Base-by-base conservation (phyloP, 257 asterid genomes). In the Capsicum rhomboideum region DNA sequence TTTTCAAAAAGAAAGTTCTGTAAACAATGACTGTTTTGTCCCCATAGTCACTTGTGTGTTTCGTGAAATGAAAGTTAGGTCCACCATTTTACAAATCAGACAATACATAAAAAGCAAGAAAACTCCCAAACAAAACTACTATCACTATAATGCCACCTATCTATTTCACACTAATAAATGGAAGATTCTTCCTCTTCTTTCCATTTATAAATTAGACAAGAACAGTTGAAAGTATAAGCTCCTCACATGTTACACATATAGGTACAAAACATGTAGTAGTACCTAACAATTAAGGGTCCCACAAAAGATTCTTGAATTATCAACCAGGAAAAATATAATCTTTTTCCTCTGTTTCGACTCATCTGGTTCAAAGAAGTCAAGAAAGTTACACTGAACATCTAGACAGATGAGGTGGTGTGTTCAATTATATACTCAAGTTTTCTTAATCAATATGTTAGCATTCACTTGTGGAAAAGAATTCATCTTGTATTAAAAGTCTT, bases 1-100 rank as follows among this genome's bases (percentile, higher is more conserved):
- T 79, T 85, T 82, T 20, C 50, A 37, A 84, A 42, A 42, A 17
- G 72, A 82, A 56, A 56, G 89, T 89, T 90, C 83, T 54, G 86
- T 59, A 66, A 92, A 90, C 85, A 87, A 84, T 74, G 95, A 88
- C 92, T 84, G 75, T 80, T 49, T 40, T 84, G 87, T 80, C 88
- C 86, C 66, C 12, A 78, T 75, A 56, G 80, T 16, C 82, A 58
- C 55, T 55, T 44, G 74, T 84, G 52, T 71, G 80, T 67, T 64
- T 46, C 85, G 84, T 83, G 83, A 81, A 83, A 85, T 82, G 26
- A 44, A 21, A 59, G 29, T 58, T 50, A 87, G 89, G 91, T 82
- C 91, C 91, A 89, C 92, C 79, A 83, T 86, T 56, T 79, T 68
- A 75, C 42, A 26, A 23, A 46, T 8, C 12, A 74, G 23, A 46